Evolutionary conservation across 345 rosid genomes (phyloP).

Genomic region (Gossypium herbaceum): DNA sequence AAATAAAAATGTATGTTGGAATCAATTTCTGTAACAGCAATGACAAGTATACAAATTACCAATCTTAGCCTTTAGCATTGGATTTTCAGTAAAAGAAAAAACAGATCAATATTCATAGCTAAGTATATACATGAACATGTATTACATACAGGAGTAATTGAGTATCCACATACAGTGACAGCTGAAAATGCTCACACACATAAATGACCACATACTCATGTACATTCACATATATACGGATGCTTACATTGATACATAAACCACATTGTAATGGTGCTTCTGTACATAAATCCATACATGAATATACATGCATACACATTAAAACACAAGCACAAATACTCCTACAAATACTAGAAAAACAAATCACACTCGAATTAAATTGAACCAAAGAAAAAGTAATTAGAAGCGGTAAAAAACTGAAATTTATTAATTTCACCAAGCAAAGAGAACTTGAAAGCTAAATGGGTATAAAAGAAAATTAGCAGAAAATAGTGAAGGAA

Average conservation of each 20-base stretch:
- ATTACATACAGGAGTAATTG: background rate
- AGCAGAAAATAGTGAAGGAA: background rate
- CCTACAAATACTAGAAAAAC: background rate
- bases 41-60: background rate
- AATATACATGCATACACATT: background rate
- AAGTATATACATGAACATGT: background rate
- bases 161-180: background rate
- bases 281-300: background rate
- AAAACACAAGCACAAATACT: background rate
- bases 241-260: background rate
- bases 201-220: background rate
- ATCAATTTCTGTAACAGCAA: background rate
- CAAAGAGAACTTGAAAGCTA: background rate
- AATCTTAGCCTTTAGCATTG: background rate
- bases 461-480: background rate
- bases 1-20: background rate
- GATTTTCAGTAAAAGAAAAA: background rate
- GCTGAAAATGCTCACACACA: background rate
- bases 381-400: background rate
- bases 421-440: conserved; percentile 1
- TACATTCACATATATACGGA: background rate
- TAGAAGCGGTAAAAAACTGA: background rate
- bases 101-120: background rate
- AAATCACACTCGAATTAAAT: background rate
- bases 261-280: background rate